Evolutionary conservation across 768 basidiomycete species (phyloP).

Genomic region (Rhodotorula graminis): DNA sequence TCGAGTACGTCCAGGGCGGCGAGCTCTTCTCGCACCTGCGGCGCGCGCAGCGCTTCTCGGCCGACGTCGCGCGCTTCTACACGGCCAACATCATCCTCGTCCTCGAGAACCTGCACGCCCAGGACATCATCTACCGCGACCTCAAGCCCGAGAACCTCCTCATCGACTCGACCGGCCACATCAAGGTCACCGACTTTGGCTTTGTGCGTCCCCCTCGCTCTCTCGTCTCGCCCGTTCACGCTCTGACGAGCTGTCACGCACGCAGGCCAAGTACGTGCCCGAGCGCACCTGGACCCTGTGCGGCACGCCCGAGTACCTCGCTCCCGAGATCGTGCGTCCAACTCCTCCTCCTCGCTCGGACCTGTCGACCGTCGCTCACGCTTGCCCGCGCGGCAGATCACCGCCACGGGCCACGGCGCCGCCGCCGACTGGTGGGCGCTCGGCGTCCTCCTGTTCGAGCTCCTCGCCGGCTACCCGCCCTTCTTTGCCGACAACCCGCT

Average conservation of each 20-base stretch:
- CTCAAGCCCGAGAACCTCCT: constrained; percentile 99
- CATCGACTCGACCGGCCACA: constrained; percentile 80
- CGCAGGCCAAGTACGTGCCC: constrained; percentile 79
- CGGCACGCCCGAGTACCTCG: constrained; percentile 92
- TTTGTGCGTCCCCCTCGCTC: constrained; percentile 51
- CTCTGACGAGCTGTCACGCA: background rate
- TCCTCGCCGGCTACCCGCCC: constrained; percentile 89
- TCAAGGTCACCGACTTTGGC: constrained; percentile 94
- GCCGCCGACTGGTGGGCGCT: constrained; percentile 99
- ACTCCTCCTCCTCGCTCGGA: background rate
- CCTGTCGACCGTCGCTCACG: background rate
- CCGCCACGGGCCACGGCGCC: constrained; percentile 94
- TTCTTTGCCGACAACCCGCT: constrained; percentile 52
- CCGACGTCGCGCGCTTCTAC: constrained; percentile 97
- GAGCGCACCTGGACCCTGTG: constrained; percentile 98
- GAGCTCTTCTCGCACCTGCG: constrained; percentile 90
- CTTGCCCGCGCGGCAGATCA: constrained; percentile 53
- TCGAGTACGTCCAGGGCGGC: constrained; percentile 66
- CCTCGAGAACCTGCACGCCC: constrained; percentile 86
- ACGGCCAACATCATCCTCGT: constrained; percentile 93
- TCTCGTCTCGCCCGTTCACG: background rate
- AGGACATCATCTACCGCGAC: constrained; percentile 97
- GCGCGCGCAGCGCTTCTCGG: constrained; percentile 86
- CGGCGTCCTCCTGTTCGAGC: constrained; percentile 94
- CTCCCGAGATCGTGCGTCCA: constrained; percentile 68